Conservation (phyloP, 257 asterid genomes). For the Avicennia marina region DNA sequence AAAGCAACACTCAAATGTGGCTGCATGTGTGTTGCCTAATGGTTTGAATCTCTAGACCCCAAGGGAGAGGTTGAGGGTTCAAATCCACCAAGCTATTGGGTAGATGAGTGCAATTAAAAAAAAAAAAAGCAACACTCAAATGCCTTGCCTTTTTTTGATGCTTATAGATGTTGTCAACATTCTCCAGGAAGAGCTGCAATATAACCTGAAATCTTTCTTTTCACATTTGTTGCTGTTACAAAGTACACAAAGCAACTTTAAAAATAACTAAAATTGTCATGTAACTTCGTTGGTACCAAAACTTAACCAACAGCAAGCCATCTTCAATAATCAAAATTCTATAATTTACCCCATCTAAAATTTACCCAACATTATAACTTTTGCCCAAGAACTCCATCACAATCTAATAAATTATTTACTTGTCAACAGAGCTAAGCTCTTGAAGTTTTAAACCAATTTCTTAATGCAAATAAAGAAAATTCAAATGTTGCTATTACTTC, state of each 20-base stretch:
- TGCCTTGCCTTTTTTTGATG: slow-evolving; percentile 1
- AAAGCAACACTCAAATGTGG: background rate
- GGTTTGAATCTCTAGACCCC: too few species aligned
- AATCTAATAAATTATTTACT: slow-evolving; percentile 6
- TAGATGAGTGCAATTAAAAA: too few species aligned
- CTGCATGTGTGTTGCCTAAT: too few species aligned
- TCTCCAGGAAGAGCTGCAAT: background rate
- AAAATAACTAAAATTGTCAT: background rate
- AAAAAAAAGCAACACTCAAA: too few species aligned
- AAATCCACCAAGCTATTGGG: too few species aligned
- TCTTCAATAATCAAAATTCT: background rate
- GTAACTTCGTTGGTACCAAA: background rate
- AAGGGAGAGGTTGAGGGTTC: too few species aligned
- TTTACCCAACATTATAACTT: slow-evolving; percentile 5
- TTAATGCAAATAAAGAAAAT: background rate
- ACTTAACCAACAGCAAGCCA: background rate
- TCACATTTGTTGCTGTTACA: background rate
- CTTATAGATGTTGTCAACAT: background rate
- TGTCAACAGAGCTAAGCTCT: background rate
- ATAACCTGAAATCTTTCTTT: background rate
- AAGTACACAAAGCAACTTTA: background rate
- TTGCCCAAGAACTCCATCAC: slow-evolving; percentile 9
- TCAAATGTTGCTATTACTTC: background rate
- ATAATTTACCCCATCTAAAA: slow-evolving; percentile 8
- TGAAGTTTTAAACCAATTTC: background rate